Conservation (phyloP, 768 basidiomycete species). For the Hypholoma fasciculare region DNA sequence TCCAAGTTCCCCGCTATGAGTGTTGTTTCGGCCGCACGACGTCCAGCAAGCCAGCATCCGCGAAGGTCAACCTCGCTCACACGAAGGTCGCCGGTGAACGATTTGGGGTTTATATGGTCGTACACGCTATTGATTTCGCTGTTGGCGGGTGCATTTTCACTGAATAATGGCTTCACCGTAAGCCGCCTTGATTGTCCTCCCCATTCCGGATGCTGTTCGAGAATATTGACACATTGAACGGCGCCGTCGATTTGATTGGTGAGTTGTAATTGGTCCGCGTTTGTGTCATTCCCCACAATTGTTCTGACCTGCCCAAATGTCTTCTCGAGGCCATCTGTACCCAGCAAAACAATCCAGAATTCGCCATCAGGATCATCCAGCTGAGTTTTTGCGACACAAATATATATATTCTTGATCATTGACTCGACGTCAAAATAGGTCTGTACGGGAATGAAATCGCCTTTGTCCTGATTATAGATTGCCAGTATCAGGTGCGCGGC, state of each 20-base stretch:
- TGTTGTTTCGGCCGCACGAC: neutral
- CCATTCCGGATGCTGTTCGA: slow-evolving; percentile 16
- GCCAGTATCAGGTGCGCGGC: slow-evolving; percentile 26
- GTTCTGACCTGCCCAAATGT: slow-evolving; percentile 18
- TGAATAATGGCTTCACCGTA: slow-evolving; percentile 6
- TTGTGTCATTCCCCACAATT: slow-evolving; percentile 12
- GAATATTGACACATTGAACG: slow-evolving; percentile 12
- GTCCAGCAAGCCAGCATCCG: slow-evolving; percentile 12
- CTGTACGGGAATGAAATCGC: slow-evolving; percentile 25
- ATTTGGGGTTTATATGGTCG: slow-evolving; percentile 17
- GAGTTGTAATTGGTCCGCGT: slow-evolving; percentile 10
- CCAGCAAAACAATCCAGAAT: slow-evolving; percentile 29
- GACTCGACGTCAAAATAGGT: slow-evolving; percentile 27
- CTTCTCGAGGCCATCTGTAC: slow-evolving; percentile 27
- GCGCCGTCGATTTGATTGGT: slow-evolving; percentile 9
- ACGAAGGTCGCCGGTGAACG: slow-evolving; percentile 17
- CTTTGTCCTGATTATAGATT: slow-evolving; percentile 8
- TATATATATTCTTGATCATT: slow-evolving; percentile 18
- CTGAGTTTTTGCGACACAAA: neutral
- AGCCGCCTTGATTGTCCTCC: slow-evolving; percentile 12
- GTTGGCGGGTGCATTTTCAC: neutral
- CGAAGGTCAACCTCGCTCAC: slow-evolving; percentile 12
- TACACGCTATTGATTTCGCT: slow-evolving; percentile 8
- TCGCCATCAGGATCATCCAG: slow-evolving; percentile 19
- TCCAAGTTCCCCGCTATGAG: neutral